Base-by-base conservation (phyloP, 306 rosid genomes). In the Lathyrus aphaca region DNA sequence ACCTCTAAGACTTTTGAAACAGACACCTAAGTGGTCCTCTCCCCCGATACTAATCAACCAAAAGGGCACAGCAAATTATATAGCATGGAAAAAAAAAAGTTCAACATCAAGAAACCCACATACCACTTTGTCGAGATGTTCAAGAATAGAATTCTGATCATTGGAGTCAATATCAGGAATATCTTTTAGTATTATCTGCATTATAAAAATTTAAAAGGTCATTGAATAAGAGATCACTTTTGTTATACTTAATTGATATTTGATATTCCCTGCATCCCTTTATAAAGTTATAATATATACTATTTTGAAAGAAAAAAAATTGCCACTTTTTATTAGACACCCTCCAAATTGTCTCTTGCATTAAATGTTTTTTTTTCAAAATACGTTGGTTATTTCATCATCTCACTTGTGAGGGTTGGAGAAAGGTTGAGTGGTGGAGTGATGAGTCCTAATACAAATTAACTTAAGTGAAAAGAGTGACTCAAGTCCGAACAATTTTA, bases 71-170 rank as follows among this genome's bases (percentile, higher is more conserved):
- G 12, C 5, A 79, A 60, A 49, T 38, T 27, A 72, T 27, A 38
- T 8, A 14, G 73, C 37, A 46, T 16, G 50, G 50, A 42, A 37
- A 56, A 56, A 9, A 64, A 29, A n/a, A 18, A 71, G 32, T 51
- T 69, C 54, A 50, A 18, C 8, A 35, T 35, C 45, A 62, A 64
- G 42, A 66, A 67, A 69, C 64, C 10, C 25, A 79, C 80, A 17
- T 77, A 94, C 99, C 86, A 94, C 92, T 82, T 77, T 79, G 85
- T 94, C 97, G 73, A 94, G 77, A 86, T 89, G 97, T 79, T 91
- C 96, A 49, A 94, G 94, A 84, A 94, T 91, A 64, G 97, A 87
- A 76, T 79, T 82, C 76, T 89, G 99, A 87, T 94, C 95, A 64
- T 91, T 88, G 69, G 95, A 80, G 79, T 91, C 91, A 45, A 94